Base-by-base conservation (phyloP, 495 filamentous ascomycete genomes). In the Amphirosellinia nigrospora region DNA sequence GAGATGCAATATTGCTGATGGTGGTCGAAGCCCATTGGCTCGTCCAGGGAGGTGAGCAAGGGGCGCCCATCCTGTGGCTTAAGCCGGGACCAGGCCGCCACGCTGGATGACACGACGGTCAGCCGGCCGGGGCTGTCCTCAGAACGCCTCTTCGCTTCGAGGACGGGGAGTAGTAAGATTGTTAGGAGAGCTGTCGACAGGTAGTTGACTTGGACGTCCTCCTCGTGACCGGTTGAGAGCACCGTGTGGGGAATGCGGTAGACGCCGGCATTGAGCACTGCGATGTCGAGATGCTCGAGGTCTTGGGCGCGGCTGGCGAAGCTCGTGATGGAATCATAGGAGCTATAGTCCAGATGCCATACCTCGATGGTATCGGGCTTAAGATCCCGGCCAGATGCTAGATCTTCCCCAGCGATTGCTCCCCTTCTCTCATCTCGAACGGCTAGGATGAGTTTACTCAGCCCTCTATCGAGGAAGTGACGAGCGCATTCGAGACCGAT, bases 311-410 rank as follows among this genome's bases (percentile, higher is more conserved):
- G 82, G 5, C 78, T 69, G 0, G 77, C 76, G 71, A 89, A 87
- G 0, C 74, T 76, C 9, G 66, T 58, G 4, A 84, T 72, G 1
- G 80, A 83, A 6, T 75, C 76, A 55, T 86, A 87, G 6, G 79
- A 78, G 10, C 75, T 74, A 55, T 89, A 81, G 66, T 91, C 89
- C 0, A 91, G 75, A 45, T 81, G 71, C 82, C 85, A 87, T 5
- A 89, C 84, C 56, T 87, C 78, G 50, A 82, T 78, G 78, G 76
- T 41, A 43, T 21, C 23, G 19, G 26, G 28, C n/a, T 64, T 21
- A 26, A 53, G 32, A 28, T 32, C 21, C 53, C 28, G 53, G 21
- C 75, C 80, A 2, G 76, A 65, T 3, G 43, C 21, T 13, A 83
- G 72, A 19, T 71, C 71, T 19, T 71, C 45, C 3, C 74, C 76